Percentiles rank a stretch among this genome's conserved stretches.
Conservation (phyloP, 805 yeast species). For the Danielia reshetovae region DNA sequence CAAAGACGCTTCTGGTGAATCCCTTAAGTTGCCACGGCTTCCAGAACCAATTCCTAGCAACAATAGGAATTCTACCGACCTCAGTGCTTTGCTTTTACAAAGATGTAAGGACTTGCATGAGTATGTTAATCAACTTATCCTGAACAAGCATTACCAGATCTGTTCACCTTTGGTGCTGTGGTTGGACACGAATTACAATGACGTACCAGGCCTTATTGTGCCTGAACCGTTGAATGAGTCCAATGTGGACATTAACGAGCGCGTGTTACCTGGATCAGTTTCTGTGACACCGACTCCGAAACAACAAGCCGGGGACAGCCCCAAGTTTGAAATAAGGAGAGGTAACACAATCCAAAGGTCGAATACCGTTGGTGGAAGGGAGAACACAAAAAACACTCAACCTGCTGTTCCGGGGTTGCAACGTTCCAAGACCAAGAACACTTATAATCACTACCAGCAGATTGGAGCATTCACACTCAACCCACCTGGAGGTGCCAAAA, state of each 20-base stretch:
- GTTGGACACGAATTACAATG: slow-evolving; percentile 22
- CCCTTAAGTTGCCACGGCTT: slow-evolving; percentile 32
- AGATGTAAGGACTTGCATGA: slow-evolving; percentile 39
- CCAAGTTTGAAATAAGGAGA: neutral
- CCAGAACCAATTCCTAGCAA: slow-evolving; percentile 46
- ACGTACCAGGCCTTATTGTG: slow-evolving; percentile 25
- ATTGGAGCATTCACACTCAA: slow-evolving; percentile 2
- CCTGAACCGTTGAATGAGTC: slow-evolving; percentile 10
- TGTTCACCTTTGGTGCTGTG: slow-evolving; percentile 26
- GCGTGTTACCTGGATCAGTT: slow-evolving; percentile 15
- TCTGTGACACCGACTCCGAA: slow-evolving; percentile 1
- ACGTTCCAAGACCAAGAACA: slow-evolving; percentile 24
- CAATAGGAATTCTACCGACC: slow-evolving; percentile 15
- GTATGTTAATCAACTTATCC: slow-evolving; percentile 34
- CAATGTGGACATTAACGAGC: slow-evolving; percentile 11
- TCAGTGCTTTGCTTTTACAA: slow-evolving; percentile 15
- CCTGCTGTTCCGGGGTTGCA: slow-evolving; percentile 4
- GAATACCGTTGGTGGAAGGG: too few species aligned
- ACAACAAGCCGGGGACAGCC: neutral
- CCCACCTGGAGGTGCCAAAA: neutral
- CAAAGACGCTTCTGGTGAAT: slow-evolving; percentile 4
- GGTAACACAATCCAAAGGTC: too few species aligned
- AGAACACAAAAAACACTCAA: too few species aligned
- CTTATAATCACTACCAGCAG: slow-evolving; percentile 33
- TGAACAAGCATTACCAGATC: slow-evolving; percentile 26